A percentile compares a stretch with the other conserved stretches of the same genome.
These are phyloP conservation scores for Cryptococcus floricola DNA, from an alignment of 1,284 basidiomycete genomes.

Conservation along the genomic window DNA sequence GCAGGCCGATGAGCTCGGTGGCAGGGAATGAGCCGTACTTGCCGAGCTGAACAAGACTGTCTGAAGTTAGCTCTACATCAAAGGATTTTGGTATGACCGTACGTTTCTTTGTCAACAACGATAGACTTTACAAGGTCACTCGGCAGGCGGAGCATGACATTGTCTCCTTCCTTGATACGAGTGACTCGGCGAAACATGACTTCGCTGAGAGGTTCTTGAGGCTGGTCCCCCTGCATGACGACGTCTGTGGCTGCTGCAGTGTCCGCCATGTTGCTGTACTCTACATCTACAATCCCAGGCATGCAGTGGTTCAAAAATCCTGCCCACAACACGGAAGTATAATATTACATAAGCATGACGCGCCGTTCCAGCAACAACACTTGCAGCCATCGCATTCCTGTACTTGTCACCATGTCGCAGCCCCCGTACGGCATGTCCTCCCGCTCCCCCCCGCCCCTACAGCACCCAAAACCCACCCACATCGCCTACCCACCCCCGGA, in stretches of 20 bases:
- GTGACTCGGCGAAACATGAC: constrained; percentile 37
- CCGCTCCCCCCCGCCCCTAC: constrained; percentile 71
- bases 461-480: constrained; percentile 85
- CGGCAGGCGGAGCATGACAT: constrained; percentile 50
- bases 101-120: constrained; percentile 44
- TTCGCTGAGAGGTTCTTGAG: constrained; percentile 32
- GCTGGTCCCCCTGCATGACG: background rate
- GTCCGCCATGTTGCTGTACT: background rate
- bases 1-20: constrained; percentile 46
- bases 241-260: too few relatives aligned
- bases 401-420: constrained; percentile 24
- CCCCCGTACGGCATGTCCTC: constrained; percentile 46
- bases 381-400: background rate
- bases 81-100: constrained; percentile 6
- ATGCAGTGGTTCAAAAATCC: background rate
- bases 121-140: constrained; percentile 50
- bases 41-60: constrained; percentile 48
- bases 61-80: constrained; percentile 2
- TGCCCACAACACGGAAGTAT: background rate
- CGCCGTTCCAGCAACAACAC: too few relatives aligned
- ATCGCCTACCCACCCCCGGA: constrained; percentile 79
- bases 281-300: background rate
- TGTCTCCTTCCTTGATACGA: constrained; percentile 48
- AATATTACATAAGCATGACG: background rate
- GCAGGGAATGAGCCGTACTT: constrained; percentile 52